Conservation (phyloP, 495 filamentous ascomycete species). For the Venustampulla echinocandica region DNA sequence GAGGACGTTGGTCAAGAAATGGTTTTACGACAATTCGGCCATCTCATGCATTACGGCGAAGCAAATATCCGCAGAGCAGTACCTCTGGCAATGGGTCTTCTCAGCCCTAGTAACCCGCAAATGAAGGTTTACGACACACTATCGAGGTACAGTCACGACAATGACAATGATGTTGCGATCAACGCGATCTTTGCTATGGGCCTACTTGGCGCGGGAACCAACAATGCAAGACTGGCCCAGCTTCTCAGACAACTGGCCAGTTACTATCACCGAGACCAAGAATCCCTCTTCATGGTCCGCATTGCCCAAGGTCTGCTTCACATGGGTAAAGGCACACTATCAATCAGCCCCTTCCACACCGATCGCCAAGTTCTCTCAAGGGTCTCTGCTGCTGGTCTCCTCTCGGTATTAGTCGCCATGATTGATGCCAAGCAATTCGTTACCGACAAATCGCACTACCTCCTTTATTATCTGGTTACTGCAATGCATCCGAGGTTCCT, state of each 20-base stretch:
- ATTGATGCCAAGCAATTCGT: slow-evolving; percentile 95
- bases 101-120: slow-evolving; percentile 95
- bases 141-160: slow-evolving; percentile 98
- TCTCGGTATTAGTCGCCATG: slow-evolving; percentile 83
- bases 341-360: slow-evolving; percentile 94
- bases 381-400: slow-evolving; percentile 80
- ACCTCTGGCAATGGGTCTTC: slow-evolving; percentile 92
- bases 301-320: slow-evolving; percentile 96
- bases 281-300: slow-evolving; percentile 96
- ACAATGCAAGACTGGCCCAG: slow-evolving; percentile 94
- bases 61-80: slow-evolving; percentile 94
- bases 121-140: slow-evolving; percentile 99
- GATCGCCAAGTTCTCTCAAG: slow-evolving; percentile 91
- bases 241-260: slow-evolving; percentile 88
- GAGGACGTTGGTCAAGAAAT: slow-evolving; percentile 98
- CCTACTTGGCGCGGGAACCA: slow-evolving; percentile 90
- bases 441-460: slow-evolving; percentile 78
- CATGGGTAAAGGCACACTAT: slow-evolving; percentile 98
- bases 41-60: slow-evolving; percentile 99
- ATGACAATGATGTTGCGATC: slow-evolving; percentile 95
- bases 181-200: slow-evolving; percentile 99
- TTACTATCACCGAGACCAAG: slow-evolving; percentile 95
- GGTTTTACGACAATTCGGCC: slow-evolving; percentile 93
- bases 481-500: slow-evolving; percentile 96
- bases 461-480: slow-evolving; percentile 96